These are phyloP conservation scores for Parathielavia hyrcaniae DNA, from an alignment of 495 filamentous ascomycete genomes.

Conservation along the genomic window DNA sequence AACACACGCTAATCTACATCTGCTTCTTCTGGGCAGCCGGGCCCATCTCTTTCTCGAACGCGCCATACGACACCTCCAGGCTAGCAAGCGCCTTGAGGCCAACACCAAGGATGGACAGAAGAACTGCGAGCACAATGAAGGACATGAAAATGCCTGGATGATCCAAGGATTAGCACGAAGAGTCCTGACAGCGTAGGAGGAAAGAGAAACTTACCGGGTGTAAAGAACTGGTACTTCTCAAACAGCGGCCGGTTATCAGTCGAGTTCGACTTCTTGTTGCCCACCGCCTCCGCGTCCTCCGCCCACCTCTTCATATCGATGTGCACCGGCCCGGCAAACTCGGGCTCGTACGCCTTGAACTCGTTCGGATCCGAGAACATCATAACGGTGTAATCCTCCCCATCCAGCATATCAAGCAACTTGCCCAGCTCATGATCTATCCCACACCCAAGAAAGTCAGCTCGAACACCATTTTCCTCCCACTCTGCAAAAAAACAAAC, in stretches of 20 bases:
- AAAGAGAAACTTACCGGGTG: conserved; percentile 47
- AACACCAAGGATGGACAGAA: conserved; percentile 69
- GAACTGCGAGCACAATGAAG: conserved; percentile 53
- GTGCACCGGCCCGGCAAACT: conserved; percentile 40
- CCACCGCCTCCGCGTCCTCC: conserved; percentile 15
- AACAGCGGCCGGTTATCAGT: conserved; percentile 58
- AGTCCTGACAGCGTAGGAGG: too few species aligned
- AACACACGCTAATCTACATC: conserved; percentile 40
- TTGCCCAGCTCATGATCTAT: conserved; percentile 39
- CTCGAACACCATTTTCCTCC: neutral
- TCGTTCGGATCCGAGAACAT: conserved; percentile 38
- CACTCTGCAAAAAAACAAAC: neutral
- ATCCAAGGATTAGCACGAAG: neutral
- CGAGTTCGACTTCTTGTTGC: conserved; percentile 21
- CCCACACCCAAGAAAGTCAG: conserved; percentile 12
- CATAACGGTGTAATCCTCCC: conserved; percentile 45
- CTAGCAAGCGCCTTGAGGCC: conserved; percentile 70
- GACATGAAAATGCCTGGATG: conserved; percentile 65
- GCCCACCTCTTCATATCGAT: conserved; percentile 45
- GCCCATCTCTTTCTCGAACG: conserved; percentile 94
- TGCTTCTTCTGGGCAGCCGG: conserved; percentile 81
- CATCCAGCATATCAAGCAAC: conserved; percentile 31
- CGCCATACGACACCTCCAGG: conserved; percentile 81
- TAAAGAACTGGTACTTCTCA: conserved; percentile 86
- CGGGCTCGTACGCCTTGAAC: conserved; percentile 41